Evolutionary conservation across 495 filamentous ascomycete species (phyloP).

Genomic region (Neurospora sp.): DNA sequence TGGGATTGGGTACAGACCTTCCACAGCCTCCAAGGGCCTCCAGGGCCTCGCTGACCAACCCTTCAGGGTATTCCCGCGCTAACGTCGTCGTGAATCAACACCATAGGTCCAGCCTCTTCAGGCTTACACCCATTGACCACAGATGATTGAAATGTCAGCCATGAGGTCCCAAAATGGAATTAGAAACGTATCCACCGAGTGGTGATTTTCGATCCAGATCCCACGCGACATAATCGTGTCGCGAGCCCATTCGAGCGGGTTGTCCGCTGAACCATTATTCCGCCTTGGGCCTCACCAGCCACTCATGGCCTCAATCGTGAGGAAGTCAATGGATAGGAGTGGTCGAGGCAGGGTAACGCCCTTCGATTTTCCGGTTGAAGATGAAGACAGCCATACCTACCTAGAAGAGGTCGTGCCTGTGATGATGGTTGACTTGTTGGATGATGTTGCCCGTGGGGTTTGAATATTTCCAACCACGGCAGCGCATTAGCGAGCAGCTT

Average conservation of each 20-base stretch:
- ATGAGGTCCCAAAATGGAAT: neutral
- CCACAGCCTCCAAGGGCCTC: too few species aligned
- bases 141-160: too few species aligned
- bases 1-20: too few species aligned
- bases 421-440: too few species aligned
- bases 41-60: neutral
- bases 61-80: neutral
- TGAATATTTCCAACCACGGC: too few species aligned
- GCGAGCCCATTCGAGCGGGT: neutral
- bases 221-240: neutral
- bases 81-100: neutral
- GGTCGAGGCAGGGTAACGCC: too few species aligned
- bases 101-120: neutral
- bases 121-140: neutral
- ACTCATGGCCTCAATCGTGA: neutral
- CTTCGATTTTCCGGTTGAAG: too few species aligned
- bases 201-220: rapidly evolving
- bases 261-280: neutral
- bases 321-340: neutral
- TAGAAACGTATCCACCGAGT: neutral
- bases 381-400: too few species aligned
- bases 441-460: too few species aligned
- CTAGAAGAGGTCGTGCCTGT: too few species aligned
- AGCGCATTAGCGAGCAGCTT: too few species aligned
- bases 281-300: neutral